Evolutionary conservation across 1,284 basidiomycete genomes (phyloP).

Genomic region (Cutaneotrichosporon cutaneum): DNA sequence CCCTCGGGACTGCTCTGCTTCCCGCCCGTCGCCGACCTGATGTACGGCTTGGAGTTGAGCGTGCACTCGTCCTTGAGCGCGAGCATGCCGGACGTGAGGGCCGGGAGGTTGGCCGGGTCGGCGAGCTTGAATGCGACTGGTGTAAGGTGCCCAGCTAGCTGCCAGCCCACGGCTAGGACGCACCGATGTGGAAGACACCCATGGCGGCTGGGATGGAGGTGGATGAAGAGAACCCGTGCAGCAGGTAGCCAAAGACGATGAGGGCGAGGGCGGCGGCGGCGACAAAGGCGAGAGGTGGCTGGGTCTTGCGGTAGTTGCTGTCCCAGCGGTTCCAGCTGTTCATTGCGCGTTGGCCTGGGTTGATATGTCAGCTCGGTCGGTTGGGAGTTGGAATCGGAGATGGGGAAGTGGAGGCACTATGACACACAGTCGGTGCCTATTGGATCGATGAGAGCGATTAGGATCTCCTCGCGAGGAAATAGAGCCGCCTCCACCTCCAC

Average conservation of each 20-base stretch:
- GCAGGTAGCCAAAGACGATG: slow-evolving; percentile 5
- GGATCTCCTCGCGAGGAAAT: background rate
- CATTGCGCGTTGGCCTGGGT: background rate
- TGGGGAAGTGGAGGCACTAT: background rate
- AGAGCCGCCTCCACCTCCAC: background rate
- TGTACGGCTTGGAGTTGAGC: slow-evolving; percentile 33
- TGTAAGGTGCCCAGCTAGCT: slow-evolving; percentile 18
- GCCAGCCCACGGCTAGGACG: slow-evolving; percentile 25
- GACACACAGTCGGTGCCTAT: background rate
- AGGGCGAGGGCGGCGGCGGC: slow-evolving; percentile 1
- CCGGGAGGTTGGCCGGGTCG: slow-evolving; percentile 17
- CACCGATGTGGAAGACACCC: slow-evolving; percentile 24
- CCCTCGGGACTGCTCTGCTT: slow-evolving; percentile 43
- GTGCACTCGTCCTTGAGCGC: slow-evolving; percentile 33
- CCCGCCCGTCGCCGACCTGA: slow-evolving; percentile 38
- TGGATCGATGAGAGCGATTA: background rate
- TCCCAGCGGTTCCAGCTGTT: background rate
- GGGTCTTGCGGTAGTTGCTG: background rate
- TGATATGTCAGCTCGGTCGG: background rate
- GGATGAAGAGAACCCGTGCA: background rate
- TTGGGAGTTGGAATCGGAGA: background rate
- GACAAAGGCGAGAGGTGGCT: background rate
- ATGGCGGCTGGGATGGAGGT: slow-evolving; percentile 5
- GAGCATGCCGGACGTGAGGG: slow-evolving; percentile 31
- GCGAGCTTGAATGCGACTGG: slow-evolving; percentile 45